A percentile compares a stretch with the other conserved stretches of the same genome.
phyloP scores from a whole-genome alignment of 441 rosid species.

The Gossypium gossypioides region DNA sequence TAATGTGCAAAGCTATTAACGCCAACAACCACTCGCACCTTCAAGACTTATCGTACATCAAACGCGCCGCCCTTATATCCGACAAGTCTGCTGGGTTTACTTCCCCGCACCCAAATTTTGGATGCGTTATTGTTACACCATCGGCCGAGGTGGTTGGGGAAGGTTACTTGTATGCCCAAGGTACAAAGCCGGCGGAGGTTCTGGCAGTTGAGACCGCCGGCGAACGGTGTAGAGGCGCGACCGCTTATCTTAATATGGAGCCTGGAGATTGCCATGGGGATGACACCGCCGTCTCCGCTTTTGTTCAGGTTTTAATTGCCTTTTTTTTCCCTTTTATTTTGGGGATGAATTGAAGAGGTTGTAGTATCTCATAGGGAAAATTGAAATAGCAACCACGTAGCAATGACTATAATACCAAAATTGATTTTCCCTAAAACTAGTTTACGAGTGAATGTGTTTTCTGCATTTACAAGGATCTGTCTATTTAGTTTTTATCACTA shows the following conservation, averaged over 20 bases:
- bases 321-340: neutral
- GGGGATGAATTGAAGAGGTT: neutral
- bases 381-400: neutral
- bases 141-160: slow-evolving; percentile 56
- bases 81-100: slow-evolving; percentile 70
- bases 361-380: neutral
- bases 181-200: slow-evolving; percentile 66
- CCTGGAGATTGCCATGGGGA: slow-evolving; percentile 95
- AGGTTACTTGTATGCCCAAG: slow-evolving; percentile 75
- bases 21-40: slow-evolving; percentile 21
- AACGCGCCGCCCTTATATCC: slow-evolving; percentile 55
- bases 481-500: neutral
- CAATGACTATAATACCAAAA: neutral
- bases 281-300: slow-evolving; percentile 65
- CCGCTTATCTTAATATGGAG: slow-evolving; percentile 78
- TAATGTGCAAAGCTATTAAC: slow-evolving; percentile 28
- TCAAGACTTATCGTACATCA: slow-evolving; percentile 39
- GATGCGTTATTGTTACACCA: slow-evolving; percentile 55
- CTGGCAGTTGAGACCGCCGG: slow-evolving; percentile 65
- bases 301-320: slow-evolving; percentile 52
- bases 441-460: neutral
- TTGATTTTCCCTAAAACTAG: neutral
- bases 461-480: neutral
- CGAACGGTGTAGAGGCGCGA: slow-evolving; percentile 42
- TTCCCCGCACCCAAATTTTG: slow-evolving; percentile 84